These are phyloP conservation scores for Penicillium freii DNA, from an alignment of 2,329 filamentous ascomycete species.

Conservation along the genomic window DNA sequence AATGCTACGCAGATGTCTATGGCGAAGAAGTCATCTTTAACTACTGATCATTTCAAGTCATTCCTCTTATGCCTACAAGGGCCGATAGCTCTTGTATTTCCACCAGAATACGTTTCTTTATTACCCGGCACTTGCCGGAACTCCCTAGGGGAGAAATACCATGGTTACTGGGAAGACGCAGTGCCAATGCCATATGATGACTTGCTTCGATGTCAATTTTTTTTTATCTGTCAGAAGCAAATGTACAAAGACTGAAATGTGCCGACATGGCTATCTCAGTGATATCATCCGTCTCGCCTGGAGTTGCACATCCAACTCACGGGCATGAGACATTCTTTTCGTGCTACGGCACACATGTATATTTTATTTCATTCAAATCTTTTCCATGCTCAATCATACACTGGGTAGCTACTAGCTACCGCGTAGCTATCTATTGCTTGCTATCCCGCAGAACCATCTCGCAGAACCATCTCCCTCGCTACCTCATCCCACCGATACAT, in stretches of 20 bases:
- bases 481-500: slow-evolving; percentile 66
- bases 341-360: slow-evolving; percentile 10
- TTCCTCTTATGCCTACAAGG: not conserved
- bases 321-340: not conserved
- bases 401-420: not conserved
- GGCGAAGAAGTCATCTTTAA: slow-evolving; percentile 23
- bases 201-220: slow-evolving; percentile 22
- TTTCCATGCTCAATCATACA: not conserved
- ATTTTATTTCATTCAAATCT: not conserved
- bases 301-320: not conserved
- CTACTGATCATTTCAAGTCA: not conserved
- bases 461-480: slow-evolving; percentile 26
- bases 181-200: slow-evolving; percentile 24
- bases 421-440: not conserved
- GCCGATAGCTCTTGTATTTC: not conserved
- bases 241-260: slow-evolving; percentile 10
- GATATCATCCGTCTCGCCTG: not conserved
- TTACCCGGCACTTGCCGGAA: slow-evolving; percentile 2
- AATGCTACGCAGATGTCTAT: slow-evolving; percentile 28
- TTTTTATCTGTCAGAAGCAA: slow-evolving; percentile 15
- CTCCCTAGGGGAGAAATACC: slow-evolving; percentile 1
- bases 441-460: slow-evolving; percentile 19
- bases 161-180: slow-evolving; percentile 7
- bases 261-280: not conserved
- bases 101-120: not conserved